These are phyloP conservation scores for Hirsutella minnesotensis DNA, from an alignment of 2,329 filamentous ascomycete species.

Conservation along the genomic window DNA sequence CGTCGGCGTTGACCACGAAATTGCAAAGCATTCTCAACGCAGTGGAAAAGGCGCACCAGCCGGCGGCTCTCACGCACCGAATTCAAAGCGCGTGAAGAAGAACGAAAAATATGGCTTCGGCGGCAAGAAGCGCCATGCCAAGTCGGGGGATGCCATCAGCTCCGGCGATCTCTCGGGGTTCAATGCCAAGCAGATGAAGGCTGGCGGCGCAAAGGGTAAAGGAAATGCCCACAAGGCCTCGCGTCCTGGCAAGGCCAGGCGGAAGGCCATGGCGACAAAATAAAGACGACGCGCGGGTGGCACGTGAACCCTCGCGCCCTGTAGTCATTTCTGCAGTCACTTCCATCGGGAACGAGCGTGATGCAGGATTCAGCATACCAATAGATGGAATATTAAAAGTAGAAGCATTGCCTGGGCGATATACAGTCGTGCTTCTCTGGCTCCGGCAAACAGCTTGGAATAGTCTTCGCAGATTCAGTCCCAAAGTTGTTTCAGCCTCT, in stretches of 20 bases:
- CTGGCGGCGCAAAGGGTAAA: constrained; percentile 13
- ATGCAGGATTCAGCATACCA: no score
- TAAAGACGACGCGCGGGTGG: neutral
- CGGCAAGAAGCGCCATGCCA: constrained; percentile 83
- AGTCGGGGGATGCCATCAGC: constrained; percentile 81
- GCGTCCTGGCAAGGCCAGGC: constrained; percentile 38
- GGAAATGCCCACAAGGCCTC: constrained; percentile 23
- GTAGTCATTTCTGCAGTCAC: no score
- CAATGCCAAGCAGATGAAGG: constrained; percentile 76
- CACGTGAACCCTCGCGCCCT: no score
- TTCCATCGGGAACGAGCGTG: no score
- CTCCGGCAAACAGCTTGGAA: no score
- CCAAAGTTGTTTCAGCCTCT: no score
- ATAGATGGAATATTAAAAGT: no score
- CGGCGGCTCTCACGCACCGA: constrained; percentile 23
- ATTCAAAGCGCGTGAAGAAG: constrained; percentile 80
- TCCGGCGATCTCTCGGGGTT: constrained; percentile 73
- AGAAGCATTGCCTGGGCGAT: no score
- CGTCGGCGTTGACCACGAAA: constrained; percentile 65
- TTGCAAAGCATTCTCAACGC: constrained; percentile 26
- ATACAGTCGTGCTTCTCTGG: no score
- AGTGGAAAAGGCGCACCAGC: constrained; percentile 23
- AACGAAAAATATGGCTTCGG: constrained; percentile 91
- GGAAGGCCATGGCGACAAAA: constrained; percentile 27
- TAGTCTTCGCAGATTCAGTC: no score